These are phyloP conservation scores for Trichoderma sp. DNA, from an alignment of 2,329 filamentous ascomycete species.

Conservation along the genomic window DNA sequence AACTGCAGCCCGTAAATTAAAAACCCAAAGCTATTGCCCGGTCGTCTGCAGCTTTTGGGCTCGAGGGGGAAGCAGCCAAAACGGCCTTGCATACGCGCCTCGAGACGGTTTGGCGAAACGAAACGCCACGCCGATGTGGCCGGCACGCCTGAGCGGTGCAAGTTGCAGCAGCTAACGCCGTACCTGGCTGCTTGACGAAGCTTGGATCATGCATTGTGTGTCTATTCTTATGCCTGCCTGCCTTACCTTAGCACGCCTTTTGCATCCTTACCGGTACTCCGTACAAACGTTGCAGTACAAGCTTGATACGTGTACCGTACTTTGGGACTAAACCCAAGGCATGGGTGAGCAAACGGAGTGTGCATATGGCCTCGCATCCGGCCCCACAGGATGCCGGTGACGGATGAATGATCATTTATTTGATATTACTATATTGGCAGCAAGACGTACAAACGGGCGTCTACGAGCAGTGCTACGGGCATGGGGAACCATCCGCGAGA, in stretches of 20 bases:
- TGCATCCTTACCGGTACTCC: background rate
- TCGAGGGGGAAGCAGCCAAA: background rate
- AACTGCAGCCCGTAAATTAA: background rate
- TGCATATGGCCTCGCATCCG: conserved; percentile 3
- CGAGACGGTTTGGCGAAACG: background rate
- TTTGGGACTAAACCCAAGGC: background rate
- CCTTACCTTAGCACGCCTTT: background rate
- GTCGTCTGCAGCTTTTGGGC: conserved; percentile 3
- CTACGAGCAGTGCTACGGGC: background rate
- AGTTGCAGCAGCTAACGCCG: background rate
- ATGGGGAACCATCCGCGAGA: background rate
- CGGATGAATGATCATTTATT: conserved; percentile 16
- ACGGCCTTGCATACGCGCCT: conserved; percentile 6
- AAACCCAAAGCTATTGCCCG: conserved; percentile 7
- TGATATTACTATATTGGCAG: conserved; percentile 6
- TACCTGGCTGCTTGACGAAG: background rate
- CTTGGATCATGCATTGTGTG: background rate
- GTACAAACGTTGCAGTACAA: background rate
- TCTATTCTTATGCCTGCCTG: background rate
- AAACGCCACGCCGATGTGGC: conserved; percentile 11
- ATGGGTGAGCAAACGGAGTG: background rate
- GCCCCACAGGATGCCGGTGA: conserved; percentile 7
- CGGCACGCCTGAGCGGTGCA: background rate
- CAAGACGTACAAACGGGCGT: background rate
- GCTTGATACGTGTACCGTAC: background rate